These are phyloP conservation scores for Xylaria hypoxylon DNA, from an alignment of 2,329 filamentous ascomycete species.

Conservation along the genomic window DNA sequence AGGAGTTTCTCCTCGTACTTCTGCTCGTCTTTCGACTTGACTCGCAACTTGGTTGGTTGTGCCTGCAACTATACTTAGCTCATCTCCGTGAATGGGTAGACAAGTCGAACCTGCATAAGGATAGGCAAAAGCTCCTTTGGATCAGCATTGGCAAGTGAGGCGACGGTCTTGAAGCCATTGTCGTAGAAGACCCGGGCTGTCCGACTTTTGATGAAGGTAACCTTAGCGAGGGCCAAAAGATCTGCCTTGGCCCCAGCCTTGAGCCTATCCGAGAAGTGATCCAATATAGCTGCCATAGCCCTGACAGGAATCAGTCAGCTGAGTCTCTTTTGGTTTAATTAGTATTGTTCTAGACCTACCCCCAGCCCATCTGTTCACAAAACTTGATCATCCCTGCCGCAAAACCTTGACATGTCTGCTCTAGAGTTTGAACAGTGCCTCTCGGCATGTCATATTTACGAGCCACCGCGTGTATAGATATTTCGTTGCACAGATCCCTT, in stretches of 20 bases:
- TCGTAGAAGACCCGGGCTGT: conserved; percentile 81
- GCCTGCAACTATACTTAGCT: conserved; percentile 58
- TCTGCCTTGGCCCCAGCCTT: conserved; percentile 78
- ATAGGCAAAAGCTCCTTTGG: conserved; percentile 75
- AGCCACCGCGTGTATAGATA: conserved; percentile 76
- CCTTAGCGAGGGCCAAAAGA: conserved; percentile 75
- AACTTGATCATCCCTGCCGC: conserved; percentile 84
- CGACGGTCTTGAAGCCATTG: conserved; percentile 77
- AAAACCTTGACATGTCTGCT: conserved; percentile 81
- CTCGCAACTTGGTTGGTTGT: conserved; percentile 72
- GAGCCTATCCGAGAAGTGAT: conserved; percentile 80
- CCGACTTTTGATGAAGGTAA: conserved; percentile 81
- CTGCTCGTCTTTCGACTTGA: conserved; percentile 67
- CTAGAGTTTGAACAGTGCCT: conserved; percentile 76
- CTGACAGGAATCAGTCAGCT: conserved; percentile 52
- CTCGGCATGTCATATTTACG: conserved; percentile 77
- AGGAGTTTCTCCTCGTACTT: conserved; percentile 73
- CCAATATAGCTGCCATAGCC: conserved; percentile 76
- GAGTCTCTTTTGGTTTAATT: not conserved
- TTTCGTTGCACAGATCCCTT: conserved; percentile 82
- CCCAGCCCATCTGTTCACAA: conserved; percentile 81
- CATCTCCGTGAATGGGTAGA: not conserved
- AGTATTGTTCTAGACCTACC: conserved; percentile 54
- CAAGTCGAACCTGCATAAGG: conserved; percentile 72
- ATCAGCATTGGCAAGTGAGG: conserved; percentile 75